Conservation (phyloP, 2,329 filamentous ascomycete genomes). For the Stagonosporopsis tanaceti region DNA sequence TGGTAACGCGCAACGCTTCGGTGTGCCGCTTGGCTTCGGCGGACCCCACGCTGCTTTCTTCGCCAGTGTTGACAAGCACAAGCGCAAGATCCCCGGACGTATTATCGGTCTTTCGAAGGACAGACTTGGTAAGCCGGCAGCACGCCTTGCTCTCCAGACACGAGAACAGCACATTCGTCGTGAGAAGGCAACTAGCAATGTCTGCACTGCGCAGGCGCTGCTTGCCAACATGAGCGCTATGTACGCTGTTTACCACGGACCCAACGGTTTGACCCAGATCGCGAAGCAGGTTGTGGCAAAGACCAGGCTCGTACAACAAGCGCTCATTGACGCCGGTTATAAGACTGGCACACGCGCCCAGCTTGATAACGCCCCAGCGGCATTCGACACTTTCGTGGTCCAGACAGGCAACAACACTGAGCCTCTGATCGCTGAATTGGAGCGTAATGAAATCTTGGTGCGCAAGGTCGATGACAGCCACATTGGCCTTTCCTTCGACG, state of each 20-base stretch:
- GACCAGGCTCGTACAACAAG: constrained; percentile 72
- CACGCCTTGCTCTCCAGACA: constrained; percentile 87
- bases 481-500: constrained; percentile 80
- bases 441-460: constrained; percentile 66
- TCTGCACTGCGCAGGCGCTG: constrained; percentile 93
- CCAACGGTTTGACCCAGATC: constrained; percentile 81
- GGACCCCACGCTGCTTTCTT: constrained; percentile 98
- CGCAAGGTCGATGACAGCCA: constrained; percentile 67
- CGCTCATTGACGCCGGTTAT: constrained; percentile 69
- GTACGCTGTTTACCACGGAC: constrained; percentile 94
- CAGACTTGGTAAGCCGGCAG: constrained; percentile 79
- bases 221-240: constrained; percentile 96
- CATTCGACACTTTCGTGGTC: constrained; percentile 85
- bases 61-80: constrained; percentile 87
- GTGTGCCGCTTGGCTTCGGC: constrained; percentile 89
- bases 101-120: constrained; percentile 93
- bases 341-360: constrained; percentile 67
- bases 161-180: constrained; percentile 95
- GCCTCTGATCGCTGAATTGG: constrained; percentile 61
- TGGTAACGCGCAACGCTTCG: constrained; percentile 88
- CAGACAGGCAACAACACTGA: constrained; percentile 59
- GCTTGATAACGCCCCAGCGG: constrained; percentile 62
- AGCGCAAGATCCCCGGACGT: constrained; percentile 92
- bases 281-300: constrained; percentile 78
- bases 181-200: constrained; percentile 97